phyloP scores from a whole-genome alignment of 345 rosid genomes.

The Lumnitzera racemosa region DNA sequence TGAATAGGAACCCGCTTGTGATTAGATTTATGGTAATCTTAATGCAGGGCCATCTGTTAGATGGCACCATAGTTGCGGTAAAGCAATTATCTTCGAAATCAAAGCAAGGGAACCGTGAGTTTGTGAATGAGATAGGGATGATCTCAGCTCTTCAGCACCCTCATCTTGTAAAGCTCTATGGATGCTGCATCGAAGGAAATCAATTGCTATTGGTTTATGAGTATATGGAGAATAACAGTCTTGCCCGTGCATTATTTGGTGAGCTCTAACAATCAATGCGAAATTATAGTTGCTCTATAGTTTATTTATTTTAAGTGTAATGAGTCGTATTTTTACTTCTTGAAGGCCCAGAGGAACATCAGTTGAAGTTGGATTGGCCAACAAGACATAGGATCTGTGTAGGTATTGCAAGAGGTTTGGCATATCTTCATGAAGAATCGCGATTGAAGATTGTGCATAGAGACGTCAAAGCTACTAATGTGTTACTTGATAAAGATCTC shows the following conservation, averaged over 20 bases:
- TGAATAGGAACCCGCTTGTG: no score
- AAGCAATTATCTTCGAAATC: slow-evolving; percentile 63
- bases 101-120: slow-evolving; percentile 57
- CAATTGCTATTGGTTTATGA: slow-evolving; percentile 53
- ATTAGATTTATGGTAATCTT: no score
- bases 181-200: slow-evolving; percentile 57
- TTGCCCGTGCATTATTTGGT: slow-evolving; percentile 56
- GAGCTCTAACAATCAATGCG: slow-evolving; percentile 1
- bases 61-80: slow-evolving; percentile 48
- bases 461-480: slow-evolving; percentile 61
- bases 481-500: slow-evolving; percentile 44
- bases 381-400: slow-evolving; percentile 49
- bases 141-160: slow-evolving; percentile 56
- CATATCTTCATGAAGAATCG: slow-evolving; percentile 60
- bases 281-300: not conserved
- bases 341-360: slow-evolving; percentile 32
- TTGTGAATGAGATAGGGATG: slow-evolving; percentile 50
- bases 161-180: slow-evolving; percentile 52
- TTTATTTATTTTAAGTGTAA: not conserved
- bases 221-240: slow-evolving; percentile 61
- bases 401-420: slow-evolving; percentile 58
- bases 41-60: slow-evolving; percentile 38
- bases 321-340: not conserved
- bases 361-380: slow-evolving; percentile 46
- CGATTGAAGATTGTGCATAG: slow-evolving; percentile 54